Conservation (phyloP, 2,329 filamentous ascomycete species). For the Orbilia ellipsospora region DNA sequence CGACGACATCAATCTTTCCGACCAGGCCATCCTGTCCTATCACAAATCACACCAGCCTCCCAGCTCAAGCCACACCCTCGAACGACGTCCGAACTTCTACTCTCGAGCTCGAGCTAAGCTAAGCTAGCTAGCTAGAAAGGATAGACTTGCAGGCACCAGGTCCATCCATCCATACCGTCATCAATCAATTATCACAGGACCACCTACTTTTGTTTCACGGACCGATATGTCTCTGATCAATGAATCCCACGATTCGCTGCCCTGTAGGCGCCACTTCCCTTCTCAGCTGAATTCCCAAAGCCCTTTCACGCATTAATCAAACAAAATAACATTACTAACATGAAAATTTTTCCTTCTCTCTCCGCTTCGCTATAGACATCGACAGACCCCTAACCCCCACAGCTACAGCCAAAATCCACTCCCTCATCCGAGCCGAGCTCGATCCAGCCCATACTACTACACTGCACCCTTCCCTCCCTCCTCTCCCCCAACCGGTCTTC, state of each 20-base stretch:
- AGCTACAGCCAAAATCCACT: constrained; percentile 74
- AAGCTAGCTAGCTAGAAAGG: too few relatives aligned
- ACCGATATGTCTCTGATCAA: constrained; percentile 73
- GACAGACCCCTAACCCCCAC: constrained; percentile 75
- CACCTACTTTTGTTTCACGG: constrained; percentile 9
- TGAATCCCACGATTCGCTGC: constrained; percentile 80
- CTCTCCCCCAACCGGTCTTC: constrained; percentile 69
- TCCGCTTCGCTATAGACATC: constrained; percentile 72
- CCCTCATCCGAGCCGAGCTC: constrained; percentile 76
- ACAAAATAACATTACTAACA: background rate
- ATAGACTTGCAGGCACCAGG: too few relatives aligned
- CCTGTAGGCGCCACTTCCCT: constrained; percentile 68
- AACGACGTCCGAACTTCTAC: background rate
- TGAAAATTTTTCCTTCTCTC: background rate
- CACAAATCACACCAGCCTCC: too few relatives aligned
- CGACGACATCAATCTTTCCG: background rate
- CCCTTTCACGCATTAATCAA: constrained; percentile 19
- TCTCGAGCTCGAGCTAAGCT: too few relatives aligned
- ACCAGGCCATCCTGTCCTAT: background rate
- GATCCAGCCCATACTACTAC: constrained; percentile 65
- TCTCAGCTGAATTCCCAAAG: constrained; percentile 21
- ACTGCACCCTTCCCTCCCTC: constrained; percentile 71
- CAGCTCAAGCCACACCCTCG: background rate
- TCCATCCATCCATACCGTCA: too few relatives aligned
- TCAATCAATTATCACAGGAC: background rate